These are phyloP conservation scores for Bruguiera gymnorhiza DNA, from an alignment of 345 rosid species.

Conservation along the genomic window DNA sequence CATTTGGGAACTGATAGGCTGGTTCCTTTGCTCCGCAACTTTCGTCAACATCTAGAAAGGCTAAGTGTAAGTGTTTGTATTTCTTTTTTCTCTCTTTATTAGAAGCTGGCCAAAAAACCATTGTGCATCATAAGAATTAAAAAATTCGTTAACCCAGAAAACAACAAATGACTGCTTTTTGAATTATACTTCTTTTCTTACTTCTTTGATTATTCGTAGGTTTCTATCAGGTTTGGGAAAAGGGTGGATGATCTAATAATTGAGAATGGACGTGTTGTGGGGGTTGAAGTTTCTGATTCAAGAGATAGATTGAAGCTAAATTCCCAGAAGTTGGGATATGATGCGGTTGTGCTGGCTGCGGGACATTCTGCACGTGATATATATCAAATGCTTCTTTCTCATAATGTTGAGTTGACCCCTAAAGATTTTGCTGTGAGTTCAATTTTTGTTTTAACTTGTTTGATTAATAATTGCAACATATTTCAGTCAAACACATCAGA, in stretches of 20 bases:
- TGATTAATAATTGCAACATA: not conserved
- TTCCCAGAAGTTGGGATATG: constrained; percentile 45
- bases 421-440: constrained; percentile 89
- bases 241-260: constrained; percentile 81
- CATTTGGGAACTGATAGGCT: constrained; percentile 92
- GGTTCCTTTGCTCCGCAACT: constrained; percentile 77
- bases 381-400: constrained; percentile 90
- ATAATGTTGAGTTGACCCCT: constrained; percentile 62
- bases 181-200: constrained; percentile 9
- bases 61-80: constrained; percentile 57
- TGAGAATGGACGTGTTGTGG: constrained; percentile 58
- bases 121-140: too few species aligned
- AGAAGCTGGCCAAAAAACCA: too few species aligned
- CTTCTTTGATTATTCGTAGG: constrained; percentile 41
- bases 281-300: constrained; percentile 66
- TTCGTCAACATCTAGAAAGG: constrained; percentile 70
- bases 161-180: constrained; percentile 2
- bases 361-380: constrained; percentile 97
- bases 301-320: constrained; percentile 32
- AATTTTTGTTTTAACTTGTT: not conserved
- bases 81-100: not conserved
- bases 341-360: constrained; percentile 83
- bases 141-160: not conserved
- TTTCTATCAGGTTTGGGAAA: constrained; percentile 69
- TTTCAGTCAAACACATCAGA: not conserved